Conservation (phyloP, 345 rosid species). For the Punica granatum region DNA sequence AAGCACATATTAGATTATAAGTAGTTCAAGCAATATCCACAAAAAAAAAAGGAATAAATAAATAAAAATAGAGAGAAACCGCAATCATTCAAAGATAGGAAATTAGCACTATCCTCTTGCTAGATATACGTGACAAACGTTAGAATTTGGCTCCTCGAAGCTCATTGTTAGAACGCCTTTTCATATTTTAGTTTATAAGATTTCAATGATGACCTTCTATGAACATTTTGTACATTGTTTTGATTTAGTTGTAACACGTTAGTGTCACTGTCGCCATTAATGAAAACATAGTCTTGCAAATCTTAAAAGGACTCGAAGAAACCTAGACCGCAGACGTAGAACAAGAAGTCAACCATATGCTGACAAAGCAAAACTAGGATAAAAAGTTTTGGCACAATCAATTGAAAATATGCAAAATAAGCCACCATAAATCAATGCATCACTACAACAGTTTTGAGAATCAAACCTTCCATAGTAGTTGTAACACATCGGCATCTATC, state of each 20-base stretch:
- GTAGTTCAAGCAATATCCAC: background rate
- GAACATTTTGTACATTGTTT: background rate
- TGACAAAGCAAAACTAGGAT: background rate
- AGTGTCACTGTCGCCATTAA: background rate
- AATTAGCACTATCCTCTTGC: background rate
- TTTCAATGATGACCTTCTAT: background rate
- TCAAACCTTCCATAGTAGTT: conserved; percentile 89
- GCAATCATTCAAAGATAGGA: background rate
- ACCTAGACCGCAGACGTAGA: background rate
- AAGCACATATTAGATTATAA: background rate
- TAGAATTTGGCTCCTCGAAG: background rate
- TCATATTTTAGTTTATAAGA: background rate
- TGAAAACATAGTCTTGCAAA: background rate
- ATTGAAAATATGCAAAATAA: background rate
- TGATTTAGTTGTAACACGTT: background rate
- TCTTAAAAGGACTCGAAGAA: background rate
- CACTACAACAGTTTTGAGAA: background rate
- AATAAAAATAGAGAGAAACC: background rate
- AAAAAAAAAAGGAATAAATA: too few relatives aligned
- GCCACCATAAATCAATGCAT: conserved; percentile 4
- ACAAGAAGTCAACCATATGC: background rate
- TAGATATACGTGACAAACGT: too few relatives aligned
- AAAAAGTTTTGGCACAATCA: background rate
- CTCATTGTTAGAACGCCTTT: background rate
- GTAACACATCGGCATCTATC: conserved; percentile 97